Evolutionary conservation across 2,329 filamentous ascomycete species (phyloP).

Genomic region (Ophiosphaerella herpotricha): DNA sequence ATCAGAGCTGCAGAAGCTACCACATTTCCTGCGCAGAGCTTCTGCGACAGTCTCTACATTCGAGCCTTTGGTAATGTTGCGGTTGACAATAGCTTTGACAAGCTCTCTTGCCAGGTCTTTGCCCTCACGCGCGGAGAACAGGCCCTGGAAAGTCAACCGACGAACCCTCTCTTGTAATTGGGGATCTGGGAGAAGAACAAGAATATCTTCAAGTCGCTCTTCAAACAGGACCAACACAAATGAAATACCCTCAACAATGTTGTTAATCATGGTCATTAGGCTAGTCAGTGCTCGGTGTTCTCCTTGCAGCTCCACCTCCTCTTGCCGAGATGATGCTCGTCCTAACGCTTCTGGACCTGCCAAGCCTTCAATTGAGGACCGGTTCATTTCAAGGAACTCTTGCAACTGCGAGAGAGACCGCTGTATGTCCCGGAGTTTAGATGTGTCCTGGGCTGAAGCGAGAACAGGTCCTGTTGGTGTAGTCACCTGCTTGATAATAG

Average conservation of each 20-base stretch:
- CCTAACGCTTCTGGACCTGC: conserved; percentile 88
- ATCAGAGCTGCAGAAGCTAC: conserved; percentile 95
- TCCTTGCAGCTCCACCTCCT: conserved; percentile 88
- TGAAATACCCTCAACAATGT: conserved; percentile 94
- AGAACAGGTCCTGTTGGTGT: conserved; percentile 67
- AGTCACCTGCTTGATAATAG: conserved; percentile 65
- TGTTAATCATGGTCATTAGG: conserved; percentile 80
- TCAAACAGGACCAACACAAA: conserved; percentile 96
- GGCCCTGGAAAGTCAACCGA: conserved; percentile 81
- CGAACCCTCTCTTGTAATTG: conserved; percentile 70
- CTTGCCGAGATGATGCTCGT: conserved; percentile 77
- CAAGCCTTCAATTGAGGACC: conserved; percentile 87
- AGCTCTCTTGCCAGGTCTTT: conserved; percentile 91
- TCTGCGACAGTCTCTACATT: conserved; percentile 98
- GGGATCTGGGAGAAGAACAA: conserved; percentile 70
- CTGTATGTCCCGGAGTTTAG: conserved; percentile 77
- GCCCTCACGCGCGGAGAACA: conserved; percentile 80
- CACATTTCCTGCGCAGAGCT: conserved; percentile 86
- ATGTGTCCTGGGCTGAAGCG: conserved; percentile 65
- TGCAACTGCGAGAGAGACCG: conserved; percentile 78
- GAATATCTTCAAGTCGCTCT: conserved; percentile 87
- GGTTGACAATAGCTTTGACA: conserved; percentile 96
- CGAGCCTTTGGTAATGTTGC: conserved; percentile 94
- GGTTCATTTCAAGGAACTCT: conserved; percentile 85
- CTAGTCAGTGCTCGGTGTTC: conserved; percentile 93